Percentiles rank a stretch among this genome's conserved stretches.
Conservation (phyloP, 306 rosid species). For the Lathyrus sativus region DNA sequence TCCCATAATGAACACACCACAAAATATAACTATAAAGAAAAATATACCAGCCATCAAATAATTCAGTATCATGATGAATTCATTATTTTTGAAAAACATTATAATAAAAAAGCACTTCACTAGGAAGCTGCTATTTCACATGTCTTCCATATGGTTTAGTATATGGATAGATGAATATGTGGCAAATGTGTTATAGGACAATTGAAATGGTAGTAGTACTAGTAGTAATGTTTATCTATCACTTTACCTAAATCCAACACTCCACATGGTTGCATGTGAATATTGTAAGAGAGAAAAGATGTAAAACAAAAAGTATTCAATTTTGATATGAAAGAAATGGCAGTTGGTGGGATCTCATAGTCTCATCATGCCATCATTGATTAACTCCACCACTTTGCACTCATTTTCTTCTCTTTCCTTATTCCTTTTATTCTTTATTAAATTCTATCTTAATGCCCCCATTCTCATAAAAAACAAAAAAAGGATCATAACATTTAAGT, state of each 20-base stretch:
- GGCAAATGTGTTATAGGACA: conserved; percentile 34
- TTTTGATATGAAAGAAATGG: conserved; percentile 42
- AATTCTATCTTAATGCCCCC: neutral
- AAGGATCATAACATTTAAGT: no score
- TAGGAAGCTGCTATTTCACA: conserved; percentile 79
- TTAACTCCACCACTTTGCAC: conserved; percentile 51
- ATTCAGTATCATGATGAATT: conserved; percentile 25
- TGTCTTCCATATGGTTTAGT: conserved; percentile 46
- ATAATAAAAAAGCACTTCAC: conserved; percentile 41
- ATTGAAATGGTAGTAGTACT: conserved; percentile 31
- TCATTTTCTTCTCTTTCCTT: conserved; percentile 50
- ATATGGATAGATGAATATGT: conserved; percentile 13
- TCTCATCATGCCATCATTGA: conserved; percentile 51
- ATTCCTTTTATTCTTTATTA: conserved; percentile 20
- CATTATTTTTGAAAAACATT: conserved; percentile 36
- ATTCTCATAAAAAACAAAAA: no score
- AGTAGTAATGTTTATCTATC: conserved; percentile 24
- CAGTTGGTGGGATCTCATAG: conserved; percentile 54
- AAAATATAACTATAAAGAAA: conserved; percentile 8
- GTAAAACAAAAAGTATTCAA: conserved; percentile 14
- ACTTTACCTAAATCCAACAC: conserved; percentile 38
- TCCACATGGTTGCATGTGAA: conserved; percentile 81
- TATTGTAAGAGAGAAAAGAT: conserved; percentile 37
- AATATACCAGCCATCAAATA: conserved; percentile 30
- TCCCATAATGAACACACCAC: neutral